These are phyloP conservation scores for Sphaerostilbella broomeana DNA, from an alignment of 2,329 filamentous ascomycete species.

Conservation along the genomic window DNA sequence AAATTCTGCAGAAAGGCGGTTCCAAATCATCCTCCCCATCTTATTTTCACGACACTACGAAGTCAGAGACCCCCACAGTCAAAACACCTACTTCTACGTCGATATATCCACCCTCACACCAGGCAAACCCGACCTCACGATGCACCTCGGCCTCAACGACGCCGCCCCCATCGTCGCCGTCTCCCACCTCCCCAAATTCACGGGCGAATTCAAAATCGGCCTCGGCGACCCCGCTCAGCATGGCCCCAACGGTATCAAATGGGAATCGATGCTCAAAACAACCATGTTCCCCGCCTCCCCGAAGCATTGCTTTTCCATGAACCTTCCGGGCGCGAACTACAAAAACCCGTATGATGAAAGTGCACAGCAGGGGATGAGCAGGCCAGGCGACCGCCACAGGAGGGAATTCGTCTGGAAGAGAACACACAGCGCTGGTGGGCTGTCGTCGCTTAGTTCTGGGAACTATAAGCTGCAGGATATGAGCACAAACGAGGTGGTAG, in stretches of 20 bases:
- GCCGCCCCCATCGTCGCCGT: conserved; percentile 12
- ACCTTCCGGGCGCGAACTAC: not conserved
- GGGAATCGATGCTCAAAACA: conserved; percentile 14
- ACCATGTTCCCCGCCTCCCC: conserved; percentile 1
- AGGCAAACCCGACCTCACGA: conserved; percentile 11
- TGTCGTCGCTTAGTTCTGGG: not conserved
- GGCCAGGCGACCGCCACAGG: not conserved
- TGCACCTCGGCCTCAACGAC: conserved; percentile 8
- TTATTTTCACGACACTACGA: conserved; percentile 2
- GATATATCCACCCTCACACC: conserved; percentile 3
- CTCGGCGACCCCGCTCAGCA: conserved; percentile 12
- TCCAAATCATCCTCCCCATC: not conserved
- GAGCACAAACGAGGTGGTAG: conserved; percentile 9
- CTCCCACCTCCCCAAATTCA: conserved; percentile 11
- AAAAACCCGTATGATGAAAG: no score
- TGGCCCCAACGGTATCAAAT: conserved; percentile 6
- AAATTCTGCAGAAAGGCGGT: not conserved
- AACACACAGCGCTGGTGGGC: conserved; percentile 8
- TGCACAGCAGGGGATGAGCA: not conserved
- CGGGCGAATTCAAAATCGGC: conserved; percentile 14
- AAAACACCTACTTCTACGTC: conserved; percentile 4
- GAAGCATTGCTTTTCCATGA: conserved; percentile 7
- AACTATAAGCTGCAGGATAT: conserved; percentile 14
- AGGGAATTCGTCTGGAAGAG: conserved; percentile 13
- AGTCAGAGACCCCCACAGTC: not conserved